These are phyloP conservation scores for Rhizopogon salebrosus DNA, from an alignment of 768 basidiomycete species.

Conservation along the genomic window DNA sequence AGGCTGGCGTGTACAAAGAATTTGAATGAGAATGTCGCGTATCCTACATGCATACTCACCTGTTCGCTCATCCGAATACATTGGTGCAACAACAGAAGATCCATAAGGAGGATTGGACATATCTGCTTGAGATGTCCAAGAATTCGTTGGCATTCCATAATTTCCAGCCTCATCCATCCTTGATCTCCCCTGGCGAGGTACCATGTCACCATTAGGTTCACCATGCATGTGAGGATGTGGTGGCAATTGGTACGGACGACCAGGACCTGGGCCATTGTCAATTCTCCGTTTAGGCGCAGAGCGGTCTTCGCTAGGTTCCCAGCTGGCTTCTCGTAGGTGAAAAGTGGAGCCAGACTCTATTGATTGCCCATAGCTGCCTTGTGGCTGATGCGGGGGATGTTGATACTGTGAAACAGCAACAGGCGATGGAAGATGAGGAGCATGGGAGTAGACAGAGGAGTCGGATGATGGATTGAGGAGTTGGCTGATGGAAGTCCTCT, in stretches of 20 bases:
- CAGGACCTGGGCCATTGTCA: slow-evolving; percentile 26
- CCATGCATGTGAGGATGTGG: slow-evolving; percentile 25
- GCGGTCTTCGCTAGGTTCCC: slow-evolving; percentile 39
- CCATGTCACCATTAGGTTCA: slow-evolving; percentile 30
- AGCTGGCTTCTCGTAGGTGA: slow-evolving; percentile 59
- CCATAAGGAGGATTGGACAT: slow-evolving; percentile 34
- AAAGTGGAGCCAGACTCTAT: slow-evolving; percentile 32
- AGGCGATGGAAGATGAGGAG: slow-evolving; percentile 24
- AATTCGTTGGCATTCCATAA: slow-evolving; percentile 23
- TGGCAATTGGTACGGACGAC: slow-evolving; percentile 31
- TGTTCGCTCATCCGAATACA: slow-evolving; percentile 56
- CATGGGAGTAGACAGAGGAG: slow-evolving; percentile 28
- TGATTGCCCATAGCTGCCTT: slow-evolving; percentile 21
- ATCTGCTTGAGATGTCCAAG: slow-evolving; percentile 31
- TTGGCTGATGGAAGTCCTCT: slow-evolving; percentile 47
- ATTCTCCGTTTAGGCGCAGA: slow-evolving; percentile 30
- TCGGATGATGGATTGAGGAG: slow-evolving; percentile 44
- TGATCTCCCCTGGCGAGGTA: slow-evolving; percentile 19
- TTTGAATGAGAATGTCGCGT: slow-evolving; percentile 8
- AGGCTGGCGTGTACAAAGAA: slow-evolving; percentile 25
- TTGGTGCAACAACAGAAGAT: slow-evolving; percentile 37
- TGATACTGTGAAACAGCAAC: slow-evolving; percentile 23
- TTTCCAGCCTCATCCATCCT: slow-evolving; percentile 27
- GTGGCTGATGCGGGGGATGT: slow-evolving; percentile 22
- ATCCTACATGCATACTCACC: slow-evolving; percentile 31